These are phyloP conservation scores for Yamadazyma buinensis DNA, from an alignment of 1,139 yeast genomes.

Conservation along the genomic window DNA sequence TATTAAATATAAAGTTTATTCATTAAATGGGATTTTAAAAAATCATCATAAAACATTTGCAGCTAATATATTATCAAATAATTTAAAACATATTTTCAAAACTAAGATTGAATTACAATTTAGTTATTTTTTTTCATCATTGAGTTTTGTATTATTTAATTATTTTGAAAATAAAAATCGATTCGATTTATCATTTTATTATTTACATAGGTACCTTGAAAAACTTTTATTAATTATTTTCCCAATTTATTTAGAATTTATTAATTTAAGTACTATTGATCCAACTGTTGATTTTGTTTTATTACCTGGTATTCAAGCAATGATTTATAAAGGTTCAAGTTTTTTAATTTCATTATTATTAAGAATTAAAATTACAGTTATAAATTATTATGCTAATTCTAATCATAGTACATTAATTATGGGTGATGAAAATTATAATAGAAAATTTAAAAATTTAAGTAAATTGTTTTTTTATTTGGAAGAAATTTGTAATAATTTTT, in stretches of 20 bases:
- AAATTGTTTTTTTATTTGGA: conserved; percentile 7
- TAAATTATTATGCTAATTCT: conserved; percentile 4
- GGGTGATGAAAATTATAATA: conserved; percentile 7
- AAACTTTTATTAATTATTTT: conserved; percentile 26
- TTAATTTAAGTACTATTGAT: conserved; percentile 17
- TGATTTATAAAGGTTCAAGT: conserved; percentile 30
- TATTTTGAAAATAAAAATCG: conserved; percentile 28
- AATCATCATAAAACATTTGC: conserved; percentile 16
- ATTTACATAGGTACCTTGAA: conserved; percentile 26
- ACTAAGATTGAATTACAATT: conserved; percentile 27
- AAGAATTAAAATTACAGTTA: conserved; percentile 9
- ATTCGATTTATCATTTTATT: conserved; percentile 26
- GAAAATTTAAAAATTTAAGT: conserved; percentile 7
- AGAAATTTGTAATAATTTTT: conserved; percentile 10
- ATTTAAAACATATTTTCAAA: conserved; percentile 17
- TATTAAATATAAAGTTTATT: conserved; percentile 9
- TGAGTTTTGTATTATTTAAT: conserved; percentile 27
- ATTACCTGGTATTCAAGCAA: conserved; percentile 29
- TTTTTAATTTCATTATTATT: conserved; percentile 19
- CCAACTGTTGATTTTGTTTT: conserved; percentile 33
- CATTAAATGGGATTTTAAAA: conserved; percentile 3
- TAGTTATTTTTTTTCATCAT: conserved; percentile 26
- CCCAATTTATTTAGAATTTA: conserved; percentile 25
- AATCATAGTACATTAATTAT: conserved; percentile 7
- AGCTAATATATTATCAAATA: conserved; percentile 15